Conservation (phyloP, 2,329 filamentous ascomycete genomes). For the Chaetomium sp. region DNA sequence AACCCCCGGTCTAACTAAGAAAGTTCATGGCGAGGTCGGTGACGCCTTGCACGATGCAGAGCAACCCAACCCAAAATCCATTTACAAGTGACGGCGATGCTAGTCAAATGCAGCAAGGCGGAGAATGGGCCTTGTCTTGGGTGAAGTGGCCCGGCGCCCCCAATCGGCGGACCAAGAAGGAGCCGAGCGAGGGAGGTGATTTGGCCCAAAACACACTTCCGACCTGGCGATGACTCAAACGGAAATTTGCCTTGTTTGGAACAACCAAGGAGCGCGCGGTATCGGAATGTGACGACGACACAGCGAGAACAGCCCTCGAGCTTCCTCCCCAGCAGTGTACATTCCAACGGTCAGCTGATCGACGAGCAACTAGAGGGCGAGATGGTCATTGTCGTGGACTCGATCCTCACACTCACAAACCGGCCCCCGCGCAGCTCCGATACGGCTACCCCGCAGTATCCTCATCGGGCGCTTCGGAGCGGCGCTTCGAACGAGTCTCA, state of each 20-base stretch:
- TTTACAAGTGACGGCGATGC: not conserved
- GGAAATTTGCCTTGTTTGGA: not conserved
- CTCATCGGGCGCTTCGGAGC: no score
- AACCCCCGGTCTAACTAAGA: no score
- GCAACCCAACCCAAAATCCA: conserved; percentile 16
- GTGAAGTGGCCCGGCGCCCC: not conserved
- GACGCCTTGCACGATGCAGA: conserved; percentile 15
- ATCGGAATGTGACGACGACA: conserved; percentile 8
- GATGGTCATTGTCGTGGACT: no score
- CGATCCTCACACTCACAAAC: no score
- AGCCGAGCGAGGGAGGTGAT: not conserved
- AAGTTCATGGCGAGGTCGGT: not conserved
- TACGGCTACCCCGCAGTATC: no score
- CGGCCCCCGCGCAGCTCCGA: no score
- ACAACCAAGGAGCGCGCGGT: conserved; percentile 10
- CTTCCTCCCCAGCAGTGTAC: no score
- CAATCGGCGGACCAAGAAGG: not conserved
- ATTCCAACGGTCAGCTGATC: not conserved
- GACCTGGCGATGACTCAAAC: conserved; percentile 17
- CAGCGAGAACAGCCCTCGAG: no score
- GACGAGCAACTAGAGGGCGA: no score
- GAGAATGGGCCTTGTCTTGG: not conserved
- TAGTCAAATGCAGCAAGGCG: conserved; percentile 7
- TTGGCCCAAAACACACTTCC: conserved; percentile 1
- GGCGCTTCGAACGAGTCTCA: no score